Base-by-base conservation (phyloP, 2,329 filamentous ascomycete genomes). In the Sclerotinia subarctica region DNA sequence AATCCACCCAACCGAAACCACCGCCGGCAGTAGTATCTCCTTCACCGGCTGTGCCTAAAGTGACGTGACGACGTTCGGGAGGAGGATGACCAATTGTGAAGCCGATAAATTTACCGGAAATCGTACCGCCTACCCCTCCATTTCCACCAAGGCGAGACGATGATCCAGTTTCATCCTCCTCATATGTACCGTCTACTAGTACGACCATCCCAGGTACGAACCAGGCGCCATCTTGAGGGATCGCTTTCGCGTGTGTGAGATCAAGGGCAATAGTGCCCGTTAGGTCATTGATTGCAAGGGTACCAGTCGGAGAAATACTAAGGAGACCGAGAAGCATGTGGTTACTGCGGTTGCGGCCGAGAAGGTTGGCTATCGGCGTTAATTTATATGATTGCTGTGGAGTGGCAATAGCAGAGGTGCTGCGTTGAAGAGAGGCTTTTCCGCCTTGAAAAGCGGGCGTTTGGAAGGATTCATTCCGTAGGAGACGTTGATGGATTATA, bases 1-100 rank as follows among this genome's bases (percentile, higher is more conserved):
- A 99, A 78, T 98, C 95, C 65, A 97, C 93, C 94, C 95, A 99
- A 54, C 95, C 95, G 76, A 98, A 97, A 0, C 92, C 92, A 68
- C 91, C 91, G 38, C 89, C 90, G 53, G 91, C 87, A 51, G 86
- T 88, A 70, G 86, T 82, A 35, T 78, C 77, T 69, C 86, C 85
- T 26, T 82, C 80, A 29, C 88, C 85, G 21, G 83, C 85, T 67
- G 83, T 86, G 13, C 94, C 94, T 4, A 97, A 82, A 0, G 93
- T 95, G 17, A 87, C 85, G 62, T 89, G 88, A 51, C 95, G 86
- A 76, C 91, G 89, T 80, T 99, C 95, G 73, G 92, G 94, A 0
- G 94, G 94, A 4, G 96, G 95, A 63, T 95, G 93, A 11, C 93
- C 93, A 66, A 99, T 89, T 68, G 94, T 94, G 78, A 96, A 94